Base-by-base conservation (phyloP, 306 rosid species). In the Heteromeles arbutifolia region DNA sequence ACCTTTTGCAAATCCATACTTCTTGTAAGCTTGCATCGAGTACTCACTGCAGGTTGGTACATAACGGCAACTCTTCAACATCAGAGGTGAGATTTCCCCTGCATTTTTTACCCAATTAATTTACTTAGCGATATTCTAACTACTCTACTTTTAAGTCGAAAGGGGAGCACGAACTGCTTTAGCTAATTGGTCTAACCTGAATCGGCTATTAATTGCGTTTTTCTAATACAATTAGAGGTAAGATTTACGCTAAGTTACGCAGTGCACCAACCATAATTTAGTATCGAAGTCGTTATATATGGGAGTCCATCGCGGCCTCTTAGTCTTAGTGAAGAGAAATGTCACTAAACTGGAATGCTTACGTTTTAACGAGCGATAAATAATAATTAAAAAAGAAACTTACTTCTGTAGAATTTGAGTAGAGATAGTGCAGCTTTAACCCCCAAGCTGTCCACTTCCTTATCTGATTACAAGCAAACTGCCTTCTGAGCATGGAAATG, bases 21-120 rank as follows among this genome's bases (percentile, higher is more conserved):
- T 90, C 90, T 92, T 88, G 88, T 92, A 94, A 76, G 98, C 98
- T 84, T 88, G 86, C 97, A 94, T 94, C 53, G 96, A 90, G 83
- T 94, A 94, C 89, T 91, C 97, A 67, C 98, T 94, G 73, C 98
- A 94, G 3, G 90, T 86, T 43, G 98, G 98, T 53, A 94, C 59
- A 54, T 82, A 94, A 4, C 96, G 94, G 79, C 98, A 91, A 67
- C 98, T 94, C 5, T 82, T 87, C 2, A 92, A 96, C 86, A 94
- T 77, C 65, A 90, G 50, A 18, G 98, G 98, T 15, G 98, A 94
- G 80, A 94, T 94, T 78, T 94, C 98, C 77, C 98, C 97, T 91
- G 83, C 76, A 32, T 11, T 54, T 56, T 39, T 41, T 9, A 41
- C 59, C 6, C 11, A 25, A 2, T 9, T 41, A 32, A 31, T 34